Evolutionary conservation across 495 filamentous ascomycete species (phyloP).

Genomic region (Mytilinidion resinicola): DNA sequence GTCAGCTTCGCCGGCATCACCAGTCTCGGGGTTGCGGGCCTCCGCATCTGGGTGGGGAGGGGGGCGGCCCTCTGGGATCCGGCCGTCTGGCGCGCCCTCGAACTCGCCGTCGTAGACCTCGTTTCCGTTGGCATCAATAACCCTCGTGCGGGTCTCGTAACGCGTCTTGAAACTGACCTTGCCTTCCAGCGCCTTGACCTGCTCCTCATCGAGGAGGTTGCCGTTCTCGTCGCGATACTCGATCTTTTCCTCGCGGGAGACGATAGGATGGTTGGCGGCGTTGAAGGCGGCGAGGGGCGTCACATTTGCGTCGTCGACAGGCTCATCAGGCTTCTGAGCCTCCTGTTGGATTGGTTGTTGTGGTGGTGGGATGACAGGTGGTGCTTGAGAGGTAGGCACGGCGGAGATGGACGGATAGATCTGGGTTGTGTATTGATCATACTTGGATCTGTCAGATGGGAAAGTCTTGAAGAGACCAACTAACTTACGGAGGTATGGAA

Average conservation of each 20-base stretch:
- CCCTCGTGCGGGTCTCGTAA: conserved; percentile 82
- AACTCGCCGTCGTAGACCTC: conserved; percentile 49
- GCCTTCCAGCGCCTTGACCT: conserved; percentile 77
- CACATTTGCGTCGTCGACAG: conserved; percentile 26
- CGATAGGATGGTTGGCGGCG: conserved; percentile 31
- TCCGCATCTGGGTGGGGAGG: conserved; percentile 82
- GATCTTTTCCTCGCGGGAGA: conserved; percentile 71
- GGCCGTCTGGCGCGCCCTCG: conserved; percentile 15
- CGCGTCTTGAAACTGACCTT: conserved; percentile 91
- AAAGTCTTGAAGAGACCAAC: background rate
- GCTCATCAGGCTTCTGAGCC: conserved; percentile 5
- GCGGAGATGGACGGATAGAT: conserved; percentile 4
- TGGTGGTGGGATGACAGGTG: conserved; percentile 9
- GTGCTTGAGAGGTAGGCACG: conserved; percentile 10
- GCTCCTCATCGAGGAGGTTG: conserved; percentile 74
- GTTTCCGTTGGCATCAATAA: conserved; percentile 72
- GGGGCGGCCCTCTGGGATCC: conserved; percentile 36
- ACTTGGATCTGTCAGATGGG: conserved; percentile 10
- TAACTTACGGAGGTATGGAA: conserved; percentile 81
- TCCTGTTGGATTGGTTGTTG: conserved; percentile 19
- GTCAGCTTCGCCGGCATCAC: conserved; percentile 28
- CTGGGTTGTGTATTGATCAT: conserved; percentile 26
- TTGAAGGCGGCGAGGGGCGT: conserved; percentile 19
- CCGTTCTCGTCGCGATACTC: conserved; percentile 95
- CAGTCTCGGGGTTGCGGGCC: conserved; percentile 62